Percentiles rank a stretch among this genome's conserved stretches.
phyloP scores from a whole-genome alignment of 192 early-diverging fungal species.

The Coemansia javaensis region DNA sequence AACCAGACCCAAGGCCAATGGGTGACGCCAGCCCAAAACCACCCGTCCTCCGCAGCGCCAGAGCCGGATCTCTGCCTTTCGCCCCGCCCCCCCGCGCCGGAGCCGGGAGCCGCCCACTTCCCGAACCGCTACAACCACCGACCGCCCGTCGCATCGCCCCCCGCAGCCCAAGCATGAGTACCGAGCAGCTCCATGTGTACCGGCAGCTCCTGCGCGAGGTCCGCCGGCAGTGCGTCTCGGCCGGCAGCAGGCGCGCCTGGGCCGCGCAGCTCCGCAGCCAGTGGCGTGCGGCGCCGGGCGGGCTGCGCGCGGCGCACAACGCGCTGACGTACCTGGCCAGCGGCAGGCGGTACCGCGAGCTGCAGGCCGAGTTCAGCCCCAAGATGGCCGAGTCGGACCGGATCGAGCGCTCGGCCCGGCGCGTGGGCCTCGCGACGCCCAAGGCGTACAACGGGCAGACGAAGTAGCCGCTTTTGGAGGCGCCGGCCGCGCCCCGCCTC shows the following conservation, averaged over 20 bases:
- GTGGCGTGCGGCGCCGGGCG: slow-evolving; percentile 19
- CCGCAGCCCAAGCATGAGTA: too few relatives aligned
- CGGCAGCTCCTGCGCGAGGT: slow-evolving; percentile 44
- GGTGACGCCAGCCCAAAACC: too few relatives aligned
- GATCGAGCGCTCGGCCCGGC: slow-evolving; percentile 27
- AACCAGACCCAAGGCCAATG: too few relatives aligned
- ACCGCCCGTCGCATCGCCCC: too few relatives aligned
- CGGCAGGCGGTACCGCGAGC: slow-evolving; percentile 25
- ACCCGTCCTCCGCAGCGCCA: too few relatives aligned
- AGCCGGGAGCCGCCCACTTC: too few relatives aligned
- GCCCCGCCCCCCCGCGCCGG: too few relatives aligned
- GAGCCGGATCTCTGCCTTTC: too few relatives aligned
- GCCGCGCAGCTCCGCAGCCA: slow-evolving; percentile 28
- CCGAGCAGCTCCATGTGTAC: background rate
- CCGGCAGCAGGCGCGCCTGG: slow-evolving; percentile 25
- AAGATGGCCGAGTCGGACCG: slow-evolving; percentile 28
- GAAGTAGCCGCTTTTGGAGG: too few relatives aligned
- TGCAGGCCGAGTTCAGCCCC: slow-evolving; percentile 26
- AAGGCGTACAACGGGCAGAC: background rate
- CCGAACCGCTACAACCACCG: too few relatives aligned
- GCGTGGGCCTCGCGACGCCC: slow-evolving; percentile 31
- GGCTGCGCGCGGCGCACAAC: slow-evolving; percentile 7
- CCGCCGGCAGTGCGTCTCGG: slow-evolving; percentile 25
- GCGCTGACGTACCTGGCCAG: slow-evolving; percentile 25
- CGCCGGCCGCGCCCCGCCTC: too few relatives aligned